These are phyloP conservation scores for Entelexis sorbosivorans DNA, from an alignment of 1,139 yeast species.

Conservation along the genomic window DNA sequence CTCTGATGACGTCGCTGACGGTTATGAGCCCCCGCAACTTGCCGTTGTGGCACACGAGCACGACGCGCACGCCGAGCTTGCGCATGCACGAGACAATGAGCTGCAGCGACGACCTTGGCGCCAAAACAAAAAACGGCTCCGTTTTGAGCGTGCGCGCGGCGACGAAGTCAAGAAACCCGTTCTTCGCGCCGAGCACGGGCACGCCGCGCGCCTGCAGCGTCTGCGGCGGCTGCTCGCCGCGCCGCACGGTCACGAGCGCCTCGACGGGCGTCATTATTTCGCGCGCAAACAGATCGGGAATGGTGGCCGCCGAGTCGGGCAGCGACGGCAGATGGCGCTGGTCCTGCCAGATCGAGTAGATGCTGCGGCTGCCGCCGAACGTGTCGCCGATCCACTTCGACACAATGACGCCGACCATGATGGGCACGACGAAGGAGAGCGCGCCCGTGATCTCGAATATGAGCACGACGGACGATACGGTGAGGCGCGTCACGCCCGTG, in stretches of 20 bases:
- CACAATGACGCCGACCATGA: conserved; percentile 54
- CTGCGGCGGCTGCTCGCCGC: not conserved
- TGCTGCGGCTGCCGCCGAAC: conserved; percentile 24
- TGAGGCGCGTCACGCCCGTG: conserved; percentile 84
- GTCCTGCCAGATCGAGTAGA: conserved; percentile 13
- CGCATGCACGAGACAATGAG: conserved; percentile 13
- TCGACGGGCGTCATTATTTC: conserved; percentile 15
- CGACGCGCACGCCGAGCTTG: conserved; percentile 20
- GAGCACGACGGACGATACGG: conserved; percentile 85
- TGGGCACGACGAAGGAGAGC: conserved; percentile 74
- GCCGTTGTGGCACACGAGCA: conserved; percentile 16
- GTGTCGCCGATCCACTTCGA: conserved; percentile 41
- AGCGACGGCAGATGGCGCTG: conserved; percentile 11
- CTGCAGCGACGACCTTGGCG: conserved; percentile 15
- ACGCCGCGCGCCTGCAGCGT: conserved; percentile 6
- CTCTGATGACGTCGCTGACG: conserved; percentile 16
- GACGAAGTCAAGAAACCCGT: conserved; percentile 13
- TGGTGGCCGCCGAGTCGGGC: conserved; percentile 12
- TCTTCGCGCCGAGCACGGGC: conserved; percentile 15
- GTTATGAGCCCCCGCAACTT: conserved; percentile 17
- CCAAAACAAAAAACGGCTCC: conserved; percentile 18
- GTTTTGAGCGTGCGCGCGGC: conserved; percentile 8
- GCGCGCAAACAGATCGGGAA: conserved; percentile 16
- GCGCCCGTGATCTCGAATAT: conserved; percentile 98
- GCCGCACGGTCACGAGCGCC: not conserved